A percentile compares a stretch with the other conserved stretches of the same genome.
Conservation (phyloP, 2,329 filamentous ascomycete genomes). For the Trichophyton rubrum region DNA sequence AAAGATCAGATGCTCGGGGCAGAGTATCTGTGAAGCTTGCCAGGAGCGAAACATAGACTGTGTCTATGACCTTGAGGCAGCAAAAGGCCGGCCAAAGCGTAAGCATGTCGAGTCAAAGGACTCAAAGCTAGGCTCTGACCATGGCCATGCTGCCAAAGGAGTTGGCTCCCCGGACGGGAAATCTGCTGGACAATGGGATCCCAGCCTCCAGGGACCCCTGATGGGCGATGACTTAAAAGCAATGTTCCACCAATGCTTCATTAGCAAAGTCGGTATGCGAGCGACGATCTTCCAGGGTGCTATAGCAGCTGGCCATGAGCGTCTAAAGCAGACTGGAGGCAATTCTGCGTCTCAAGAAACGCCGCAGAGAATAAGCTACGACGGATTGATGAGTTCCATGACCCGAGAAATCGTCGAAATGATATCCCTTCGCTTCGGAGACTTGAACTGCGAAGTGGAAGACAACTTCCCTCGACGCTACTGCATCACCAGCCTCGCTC, state of each 20-base stretch:
- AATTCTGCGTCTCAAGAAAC: not conserved
- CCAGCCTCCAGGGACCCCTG: slow-evolving; percentile 4
- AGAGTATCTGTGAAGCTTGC: slow-evolving; percentile 10
- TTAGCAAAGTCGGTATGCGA: slow-evolving; percentile 3
- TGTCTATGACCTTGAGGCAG: slow-evolving; percentile 9
- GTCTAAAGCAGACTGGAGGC: slow-evolving; percentile 1
- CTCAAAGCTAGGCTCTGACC: not conserved
- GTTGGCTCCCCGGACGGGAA: not conserved
- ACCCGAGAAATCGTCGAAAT: slow-evolving; percentile 9
- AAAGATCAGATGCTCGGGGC: slow-evolving; percentile 8
- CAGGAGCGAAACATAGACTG: slow-evolving; percentile 9
- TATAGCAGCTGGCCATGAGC: slow-evolving; percentile 6
- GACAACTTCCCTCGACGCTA: slow-evolving; percentile 8
- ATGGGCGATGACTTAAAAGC: slow-evolving; percentile 8
- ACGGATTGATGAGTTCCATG: slow-evolving; percentile 8
- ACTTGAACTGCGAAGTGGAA: slow-evolving; percentile 6
- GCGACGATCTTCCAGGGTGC: slow-evolving; percentile 7
- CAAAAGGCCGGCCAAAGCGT: slow-evolving; percentile 9
- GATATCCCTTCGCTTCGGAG: slow-evolving; percentile 9
- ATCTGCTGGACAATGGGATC: not conserved
- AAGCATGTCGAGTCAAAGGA: slow-evolving; percentile 6
- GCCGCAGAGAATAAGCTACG: slow-evolving; percentile 8
- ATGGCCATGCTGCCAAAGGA: not conserved
- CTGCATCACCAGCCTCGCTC: slow-evolving; percentile 9
- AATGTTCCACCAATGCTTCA: slow-evolving; percentile 8